A percentile compares a stretch with the other conserved stretches of the same genome.
Conservation (phyloP, 192 early-diverging fungal species). For the Coemansia biformis region DNA sequence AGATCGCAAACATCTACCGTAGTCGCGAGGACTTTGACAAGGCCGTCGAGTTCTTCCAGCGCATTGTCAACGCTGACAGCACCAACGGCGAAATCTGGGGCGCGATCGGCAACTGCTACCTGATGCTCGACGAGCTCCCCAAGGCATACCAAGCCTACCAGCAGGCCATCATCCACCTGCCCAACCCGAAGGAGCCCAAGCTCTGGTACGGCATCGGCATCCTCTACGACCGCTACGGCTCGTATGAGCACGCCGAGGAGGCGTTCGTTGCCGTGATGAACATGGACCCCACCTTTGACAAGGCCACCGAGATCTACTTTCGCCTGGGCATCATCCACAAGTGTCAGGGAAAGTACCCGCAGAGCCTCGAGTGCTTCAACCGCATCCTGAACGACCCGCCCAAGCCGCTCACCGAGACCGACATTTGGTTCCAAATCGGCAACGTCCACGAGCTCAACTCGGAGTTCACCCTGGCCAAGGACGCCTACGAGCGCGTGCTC, state of each 20-base stretch:
- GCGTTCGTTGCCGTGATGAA: conserved; percentile 90
- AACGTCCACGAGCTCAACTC: conserved; percentile 94
- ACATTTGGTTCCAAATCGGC: conserved; percentile 99
- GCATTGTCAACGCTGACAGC: conserved; percentile 74
- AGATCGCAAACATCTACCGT: conserved; percentile 78
- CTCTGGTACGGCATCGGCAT: conserved; percentile 99
- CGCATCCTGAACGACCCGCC: conserved; percentile 84
- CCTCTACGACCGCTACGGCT: conserved; percentile 94
- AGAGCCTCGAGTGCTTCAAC: conserved; percentile 72
- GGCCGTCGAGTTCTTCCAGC: conserved; percentile 90
- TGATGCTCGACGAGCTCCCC: conserved; percentile 94
- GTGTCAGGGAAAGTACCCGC: conserved; percentile 44
- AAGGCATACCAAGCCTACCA: conserved; percentile 95
- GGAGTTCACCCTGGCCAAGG: conserved; percentile 72
- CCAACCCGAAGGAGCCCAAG: conserved; percentile 93
- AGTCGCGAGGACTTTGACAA: conserved; percentile 73
- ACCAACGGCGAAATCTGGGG: conserved; percentile 94
- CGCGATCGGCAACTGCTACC: conserved; percentile 88
- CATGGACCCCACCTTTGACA: conserved; percentile 95
- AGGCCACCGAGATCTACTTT: conserved; percentile 97
- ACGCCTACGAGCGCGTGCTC: conserved; percentile 90
- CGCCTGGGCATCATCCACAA: conserved; percentile 98
- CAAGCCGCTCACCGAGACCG: conserved; percentile 88
- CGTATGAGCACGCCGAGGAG: conserved; percentile 94
- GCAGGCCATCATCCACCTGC: conserved; percentile 87